Conservation (phyloP, 2,329 filamentous ascomycete genomes). For the Fonsecaea multimorphosa region DNA sequence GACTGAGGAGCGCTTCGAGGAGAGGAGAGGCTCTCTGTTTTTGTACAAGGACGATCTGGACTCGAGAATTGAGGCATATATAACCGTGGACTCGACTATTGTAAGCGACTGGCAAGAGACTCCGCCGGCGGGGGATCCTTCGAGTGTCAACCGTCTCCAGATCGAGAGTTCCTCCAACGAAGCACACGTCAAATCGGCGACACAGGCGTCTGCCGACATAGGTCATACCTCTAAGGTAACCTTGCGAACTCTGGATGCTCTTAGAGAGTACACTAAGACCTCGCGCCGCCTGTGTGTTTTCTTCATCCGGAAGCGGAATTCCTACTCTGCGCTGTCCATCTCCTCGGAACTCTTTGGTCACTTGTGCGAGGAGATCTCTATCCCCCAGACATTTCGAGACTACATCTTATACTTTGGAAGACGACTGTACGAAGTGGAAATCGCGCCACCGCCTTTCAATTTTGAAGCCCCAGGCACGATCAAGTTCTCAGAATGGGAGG, state of each 20-base stretch:
- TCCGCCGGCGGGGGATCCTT: too few relatives aligned
- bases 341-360: not conserved
- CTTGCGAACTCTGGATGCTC: not conserved
- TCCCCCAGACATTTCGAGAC: not conserved
- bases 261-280: not conserved
- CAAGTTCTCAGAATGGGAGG: constrained; percentile 1
- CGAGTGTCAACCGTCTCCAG: not conserved
- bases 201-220: not conserved
- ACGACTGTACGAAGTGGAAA: constrained; percentile 3
- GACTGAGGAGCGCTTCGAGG: not conserved
- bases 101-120: not conserved
- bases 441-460: not conserved
- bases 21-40: not conserved
- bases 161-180: not conserved
- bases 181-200: not conserved
- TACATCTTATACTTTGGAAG: not conserved
- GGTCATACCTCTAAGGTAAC: not conserved
- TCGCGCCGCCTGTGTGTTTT: not conserved
- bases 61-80: not conserved
- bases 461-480: not conserved
- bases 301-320: constrained; percentile 2
- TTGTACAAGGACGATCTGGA: not conserved
- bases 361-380: not conserved
- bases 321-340: not conserved
- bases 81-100: not conserved